Base-by-base conservation (phyloP, 306 rosid species). In the Prunus padus region DNA sequence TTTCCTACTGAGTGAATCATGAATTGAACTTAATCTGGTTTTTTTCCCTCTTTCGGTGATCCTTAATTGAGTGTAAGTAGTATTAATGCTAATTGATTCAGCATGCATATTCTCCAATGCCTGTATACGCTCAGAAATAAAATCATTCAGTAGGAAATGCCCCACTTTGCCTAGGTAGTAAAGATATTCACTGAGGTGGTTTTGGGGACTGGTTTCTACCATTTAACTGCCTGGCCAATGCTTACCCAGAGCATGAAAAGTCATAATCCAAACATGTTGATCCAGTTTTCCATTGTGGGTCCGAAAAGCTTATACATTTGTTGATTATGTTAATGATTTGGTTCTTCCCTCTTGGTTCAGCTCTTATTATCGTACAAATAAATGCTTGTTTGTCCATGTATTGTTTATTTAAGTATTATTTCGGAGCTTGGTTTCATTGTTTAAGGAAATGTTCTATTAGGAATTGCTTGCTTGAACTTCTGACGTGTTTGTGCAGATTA, bases 401-500 rank as follows among this genome's bases (percentile, higher is more conserved):
- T 51, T 50, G 42, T 40, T 46, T 26, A 15, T 47, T 19, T 28
- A 46, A 49, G n/a, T 4, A 16, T 26, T 50, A 14, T 64, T 64
- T 64, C 42, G 16, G 44, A 67, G 47, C 3, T 55, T 49, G 68
- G 26, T 40, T 50, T 23, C 45, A 20, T 33, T 54, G n/a, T 61
- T 83, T 33, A 65, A 73, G 74, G 31, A 69, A 42, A 54, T 74
- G n/a, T 60, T 55, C 62, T 44, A 45, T 50, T 5, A 19, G 40
- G 40, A 9, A 31, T 16, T 16, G 65, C 67, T 23, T 65, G 61
- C 76, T 47, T 66, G 66, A 82, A 68, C 71, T 67, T 84, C 79
- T 61, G 16, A 65, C 75, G 9, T 76, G 84, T 75, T 82, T 79
- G 77, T 78, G 83, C 88, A 91, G 97, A 80, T 87, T 91, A 80